Percentiles rank a stretch among this genome's conserved stretches.
These are phyloP conservation scores for Colletotrichum siamense DNA, from an alignment of 2,329 filamentous ascomycete species.

Conservation along the genomic window DNA sequence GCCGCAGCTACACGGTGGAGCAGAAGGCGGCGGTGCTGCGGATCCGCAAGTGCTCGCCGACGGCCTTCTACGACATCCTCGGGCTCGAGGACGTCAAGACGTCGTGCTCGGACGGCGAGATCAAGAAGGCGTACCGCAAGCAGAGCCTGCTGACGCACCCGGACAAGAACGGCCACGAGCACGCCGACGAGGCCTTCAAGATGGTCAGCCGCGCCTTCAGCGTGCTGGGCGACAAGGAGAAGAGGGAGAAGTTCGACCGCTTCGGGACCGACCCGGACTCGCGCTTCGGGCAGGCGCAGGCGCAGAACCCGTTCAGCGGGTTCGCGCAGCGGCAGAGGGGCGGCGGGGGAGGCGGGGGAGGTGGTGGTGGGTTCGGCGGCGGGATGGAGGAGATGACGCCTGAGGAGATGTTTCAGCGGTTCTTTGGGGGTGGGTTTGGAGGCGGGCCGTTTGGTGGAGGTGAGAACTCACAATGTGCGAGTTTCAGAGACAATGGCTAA, in stretches of 20 bases:
- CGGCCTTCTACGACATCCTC: constrained; percentile 95
- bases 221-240: constrained; percentile 90
- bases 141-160: constrained; percentile 93
- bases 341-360: constrained; percentile 38
- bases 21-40: constrained; percentile 92
- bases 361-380: constrained; percentile 61
- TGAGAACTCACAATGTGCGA: constrained; percentile 24
- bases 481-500: neutral
- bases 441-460: constrained; percentile 56
- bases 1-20: constrained; percentile 82
- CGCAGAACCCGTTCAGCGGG: constrained; percentile 68
- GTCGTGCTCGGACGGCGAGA: constrained; percentile 78
- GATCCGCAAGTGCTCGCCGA: constrained; percentile 82
- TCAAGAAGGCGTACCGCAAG: constrained; percentile 98
- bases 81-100: constrained; percentile 69
- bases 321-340: constrained; percentile 54
- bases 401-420: constrained; percentile 95
- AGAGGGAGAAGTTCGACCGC: constrained; percentile 85
- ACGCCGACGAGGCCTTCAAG: constrained; percentile 98
- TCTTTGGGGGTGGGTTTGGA: constrained; percentile 82
- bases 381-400: constrained; percentile 94
- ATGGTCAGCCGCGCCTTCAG: constrained; percentile 95
- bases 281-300: constrained; percentile 73
- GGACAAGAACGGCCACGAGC: constrained; percentile 96
- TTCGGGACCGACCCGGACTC: constrained; percentile 93